Evolutionary conservation across 371 early-diverging fungal species (phyloP).

Genomic region (Fennellomyces sp.): DNA sequence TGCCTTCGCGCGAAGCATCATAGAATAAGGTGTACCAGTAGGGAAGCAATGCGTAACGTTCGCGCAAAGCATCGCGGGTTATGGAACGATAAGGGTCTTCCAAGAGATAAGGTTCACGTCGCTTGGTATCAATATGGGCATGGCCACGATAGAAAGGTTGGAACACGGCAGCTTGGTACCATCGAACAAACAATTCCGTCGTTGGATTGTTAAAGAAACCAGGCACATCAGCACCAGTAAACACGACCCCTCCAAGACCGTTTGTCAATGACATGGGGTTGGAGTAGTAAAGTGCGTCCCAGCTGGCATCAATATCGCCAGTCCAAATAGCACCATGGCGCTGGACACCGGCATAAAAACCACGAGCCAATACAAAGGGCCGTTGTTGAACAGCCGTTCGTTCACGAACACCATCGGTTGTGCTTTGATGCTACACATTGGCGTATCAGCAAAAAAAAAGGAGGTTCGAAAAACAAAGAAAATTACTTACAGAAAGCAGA

Average conservation of each 20-base stretch:
- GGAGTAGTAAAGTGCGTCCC: conserved; percentile 79
- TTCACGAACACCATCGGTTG: conserved; percentile 58
- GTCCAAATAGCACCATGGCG: conserved; percentile 92
- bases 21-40: conserved; percentile 84
- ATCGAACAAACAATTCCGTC: conserved; percentile 78
- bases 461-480: not conserved
- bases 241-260: conserved; percentile 75
- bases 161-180: conserved; percentile 91
- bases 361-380: conserved; percentile 89
- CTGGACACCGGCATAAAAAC: conserved; percentile 90
- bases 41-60: conserved; percentile 80
- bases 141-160: conserved; percentile 95
- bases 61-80: conserved; percentile 73
- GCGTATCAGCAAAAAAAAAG: not conserved
- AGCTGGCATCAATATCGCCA: conserved; percentile 86
- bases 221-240: conserved; percentile 90
- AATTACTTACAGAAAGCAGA: conserved; percentile 55
- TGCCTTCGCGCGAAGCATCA: conserved; percentile 67
- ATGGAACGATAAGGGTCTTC: conserved; percentile 76
- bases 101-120: conserved; percentile 95
- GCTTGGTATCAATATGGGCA: conserved; percentile 93
- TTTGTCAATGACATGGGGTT: conserved; percentile 84
- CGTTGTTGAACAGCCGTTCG: conserved; percentile 59
- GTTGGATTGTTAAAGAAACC: conserved; percentile 92
- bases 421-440: conserved; percentile 50